Evolutionary conservation across 345 rosid genomes (phyloP).

Genomic region (Linum usitatissimum): DNA sequence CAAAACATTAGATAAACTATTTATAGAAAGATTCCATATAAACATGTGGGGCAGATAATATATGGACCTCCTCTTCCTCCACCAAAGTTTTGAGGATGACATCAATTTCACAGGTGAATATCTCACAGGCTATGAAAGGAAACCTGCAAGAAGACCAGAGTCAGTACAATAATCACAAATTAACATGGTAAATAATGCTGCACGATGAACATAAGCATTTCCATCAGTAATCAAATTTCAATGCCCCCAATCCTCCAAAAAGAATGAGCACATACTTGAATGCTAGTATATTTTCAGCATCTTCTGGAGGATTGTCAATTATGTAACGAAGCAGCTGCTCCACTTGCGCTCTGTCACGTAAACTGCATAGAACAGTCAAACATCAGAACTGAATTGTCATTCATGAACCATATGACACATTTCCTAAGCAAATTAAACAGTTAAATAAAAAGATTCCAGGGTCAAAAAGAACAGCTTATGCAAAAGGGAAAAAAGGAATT

Average conservation of each 20-base stretch:
- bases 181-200: background rate
- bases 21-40: background rate
- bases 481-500: slow-evolving; percentile 18
- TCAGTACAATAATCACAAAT: background rate
- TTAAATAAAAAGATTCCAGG: background rate
- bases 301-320: slow-evolving; percentile 68
- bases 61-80: slow-evolving; percentile 81
- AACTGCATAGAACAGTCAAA: slow-evolving; percentile 33
- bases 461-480: background rate
- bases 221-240: too few species aligned
- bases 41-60: slow-evolving; percentile 5
- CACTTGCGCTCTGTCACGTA: slow-evolving; percentile 85
- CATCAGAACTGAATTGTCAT: slow-evolving; percentile 3
- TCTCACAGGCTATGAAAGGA: slow-evolving; percentile 92
- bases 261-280: slow-evolving; percentile 53
- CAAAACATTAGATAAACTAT: slow-evolving; percentile 10
- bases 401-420: too few species aligned
- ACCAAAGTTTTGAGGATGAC: slow-evolving; percentile 86
- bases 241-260: background rate
- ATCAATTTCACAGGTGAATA: slow-evolving; percentile 95
- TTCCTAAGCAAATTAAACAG: background rate
- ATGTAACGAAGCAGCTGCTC: slow-evolving; percentile 76
- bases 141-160: slow-evolving; percentile 38
- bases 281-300: slow-evolving; percentile 73
- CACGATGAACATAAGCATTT: background rate